These are phyloP conservation scores for Kuraishia molischiana DNA, from an alignment of 805 yeast species.

Conservation along the genomic window DNA sequence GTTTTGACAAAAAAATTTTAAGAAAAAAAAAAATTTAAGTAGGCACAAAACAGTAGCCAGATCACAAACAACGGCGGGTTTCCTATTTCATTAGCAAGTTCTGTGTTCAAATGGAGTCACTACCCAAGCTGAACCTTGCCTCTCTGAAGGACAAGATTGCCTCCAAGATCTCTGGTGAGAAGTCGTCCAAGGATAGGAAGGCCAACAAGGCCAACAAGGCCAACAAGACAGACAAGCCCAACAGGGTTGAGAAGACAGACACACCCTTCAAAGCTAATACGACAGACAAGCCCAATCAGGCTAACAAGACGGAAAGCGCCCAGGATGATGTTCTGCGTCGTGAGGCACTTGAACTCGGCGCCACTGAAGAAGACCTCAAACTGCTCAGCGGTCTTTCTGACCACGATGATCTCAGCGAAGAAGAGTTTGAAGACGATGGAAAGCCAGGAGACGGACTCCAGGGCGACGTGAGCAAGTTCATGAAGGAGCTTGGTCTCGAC, in stretches of 20 bases:
- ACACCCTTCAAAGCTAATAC: conserved; percentile 4
- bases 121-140: conserved; percentile 30
- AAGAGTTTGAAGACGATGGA: conserved; percentile 35
- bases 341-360: conserved; percentile 78
- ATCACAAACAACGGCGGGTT: too few species aligned
- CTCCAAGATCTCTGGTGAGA: conserved; percentile 31
- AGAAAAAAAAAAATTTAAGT: too few species aligned
- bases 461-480: conserved; percentile 48
- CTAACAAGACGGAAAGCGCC: conserved; percentile 13
- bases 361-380: conserved; percentile 72
- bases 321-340: conserved; percentile 38
- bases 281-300: conserved; percentile 7
- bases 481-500: conserved; percentile 59
- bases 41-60: too few species aligned
- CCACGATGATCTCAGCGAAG: conserved; percentile 38
- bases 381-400: conserved; percentile 46
- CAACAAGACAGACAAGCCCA: conserved; percentile 11
- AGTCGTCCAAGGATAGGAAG: conserved; percentile 7
- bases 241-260: conserved; percentile 10
- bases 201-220: conserved; percentile 9
- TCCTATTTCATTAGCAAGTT: too few species aligned
- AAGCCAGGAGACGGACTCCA: conserved; percentile 35
- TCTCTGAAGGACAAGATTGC: conserved; percentile 60
- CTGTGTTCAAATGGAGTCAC: background rate
- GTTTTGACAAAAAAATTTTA: too few species aligned